These are phyloP conservation scores for Umbelopsis sp. DNA, from an alignment of 371 early-diverging fungal species.

Conservation along the genomic window DNA sequence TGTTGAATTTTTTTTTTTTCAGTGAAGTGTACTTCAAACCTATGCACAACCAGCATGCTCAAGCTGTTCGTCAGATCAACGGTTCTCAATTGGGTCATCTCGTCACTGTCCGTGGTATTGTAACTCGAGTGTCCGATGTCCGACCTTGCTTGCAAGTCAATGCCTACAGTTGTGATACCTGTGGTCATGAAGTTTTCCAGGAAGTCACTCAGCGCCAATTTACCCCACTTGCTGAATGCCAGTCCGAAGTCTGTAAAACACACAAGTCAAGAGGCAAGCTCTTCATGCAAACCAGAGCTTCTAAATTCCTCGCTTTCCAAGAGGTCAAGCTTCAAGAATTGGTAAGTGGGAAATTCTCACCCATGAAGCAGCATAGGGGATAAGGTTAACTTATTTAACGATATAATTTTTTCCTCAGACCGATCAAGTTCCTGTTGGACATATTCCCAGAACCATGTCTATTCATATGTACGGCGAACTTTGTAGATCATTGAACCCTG, in stretches of 20 bases:
- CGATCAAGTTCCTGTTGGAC: slow-evolving; percentile 98
- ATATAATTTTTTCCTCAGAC: slow-evolving; percentile 53
- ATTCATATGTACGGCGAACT: slow-evolving; percentile 87
- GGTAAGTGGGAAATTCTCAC: slow-evolving; percentile 46
- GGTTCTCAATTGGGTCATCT: slow-evolving; percentile 87
- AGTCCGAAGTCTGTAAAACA: slow-evolving; percentile 81
- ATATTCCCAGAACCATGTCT: slow-evolving; percentile 96
- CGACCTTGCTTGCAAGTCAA: slow-evolving; percentile 93
- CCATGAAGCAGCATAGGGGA: too few species aligned
- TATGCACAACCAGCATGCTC: slow-evolving; percentile 56
- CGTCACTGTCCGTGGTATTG: slow-evolving; percentile 93
- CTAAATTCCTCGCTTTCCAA: slow-evolving; percentile 94
- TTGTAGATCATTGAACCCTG: slow-evolving; percentile 88
- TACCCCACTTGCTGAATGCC: slow-evolving; percentile 91
- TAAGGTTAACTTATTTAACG: background rate
- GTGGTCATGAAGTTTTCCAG: slow-evolving; percentile 98
- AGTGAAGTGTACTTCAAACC: slow-evolving; percentile 88
- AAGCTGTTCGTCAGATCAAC: slow-evolving; percentile 90
- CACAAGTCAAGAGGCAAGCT: slow-evolving; percentile 90
- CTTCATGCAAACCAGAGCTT: slow-evolving; percentile 93
- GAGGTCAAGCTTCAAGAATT: slow-evolving; percentile 95
- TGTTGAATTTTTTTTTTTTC: slow-evolving; percentile 13
- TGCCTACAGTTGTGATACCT: slow-evolving; percentile 96
- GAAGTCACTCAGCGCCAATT: slow-evolving; percentile 86
- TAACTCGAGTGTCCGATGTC: slow-evolving; percentile 97